A percentile compares a stretch with the other conserved stretches of the same genome.
Conservation (phyloP, 129 eudicot genomes). For the Centella asiatica region DNA sequence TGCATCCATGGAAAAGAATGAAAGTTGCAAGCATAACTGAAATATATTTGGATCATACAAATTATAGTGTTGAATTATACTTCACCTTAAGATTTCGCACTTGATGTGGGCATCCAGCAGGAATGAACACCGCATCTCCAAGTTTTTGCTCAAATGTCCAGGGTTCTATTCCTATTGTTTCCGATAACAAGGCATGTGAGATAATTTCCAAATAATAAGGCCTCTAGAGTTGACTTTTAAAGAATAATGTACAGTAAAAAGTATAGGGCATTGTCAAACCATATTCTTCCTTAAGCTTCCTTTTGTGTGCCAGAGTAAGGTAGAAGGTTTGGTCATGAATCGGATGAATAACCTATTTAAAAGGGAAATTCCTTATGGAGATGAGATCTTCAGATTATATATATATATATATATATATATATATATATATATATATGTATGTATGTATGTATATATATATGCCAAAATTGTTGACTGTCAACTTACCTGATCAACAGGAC, state of each 20-base stretch:
- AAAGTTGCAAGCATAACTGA: neutral
- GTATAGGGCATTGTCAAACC: conserved; percentile 30
- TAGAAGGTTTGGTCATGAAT: conserved; percentile 89
- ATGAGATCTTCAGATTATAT: too few species aligned
- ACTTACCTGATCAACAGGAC: conserved; percentile 73
- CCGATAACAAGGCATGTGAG: conserved; percentile 2
- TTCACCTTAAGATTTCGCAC: conserved; percentile 85
- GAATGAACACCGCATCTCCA: conserved; percentile 97
- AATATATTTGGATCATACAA: neutral
- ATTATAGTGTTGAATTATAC: neutral
- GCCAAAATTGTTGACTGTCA: neutral
- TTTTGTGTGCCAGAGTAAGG: conserved; percentile 63
- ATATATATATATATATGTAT: neutral
- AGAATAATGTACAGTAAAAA: neutral
- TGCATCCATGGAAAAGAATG: too few species aligned
- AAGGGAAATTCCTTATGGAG: neutral
- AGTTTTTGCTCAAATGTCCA: conserved; percentile 86
- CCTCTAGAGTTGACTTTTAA: neutral
- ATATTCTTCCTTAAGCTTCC: conserved; percentile 72
- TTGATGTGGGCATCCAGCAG: conserved; percentile 98
- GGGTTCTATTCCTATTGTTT: conserved; percentile 86
- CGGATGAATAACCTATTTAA: conserved; percentile 68
- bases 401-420: neutral
- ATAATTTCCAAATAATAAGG: neutral
- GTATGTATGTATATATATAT: neutral